phyloP scores from a whole-genome alignment of 139 green algal species.

The Picochlorum costavermella region DNA sequence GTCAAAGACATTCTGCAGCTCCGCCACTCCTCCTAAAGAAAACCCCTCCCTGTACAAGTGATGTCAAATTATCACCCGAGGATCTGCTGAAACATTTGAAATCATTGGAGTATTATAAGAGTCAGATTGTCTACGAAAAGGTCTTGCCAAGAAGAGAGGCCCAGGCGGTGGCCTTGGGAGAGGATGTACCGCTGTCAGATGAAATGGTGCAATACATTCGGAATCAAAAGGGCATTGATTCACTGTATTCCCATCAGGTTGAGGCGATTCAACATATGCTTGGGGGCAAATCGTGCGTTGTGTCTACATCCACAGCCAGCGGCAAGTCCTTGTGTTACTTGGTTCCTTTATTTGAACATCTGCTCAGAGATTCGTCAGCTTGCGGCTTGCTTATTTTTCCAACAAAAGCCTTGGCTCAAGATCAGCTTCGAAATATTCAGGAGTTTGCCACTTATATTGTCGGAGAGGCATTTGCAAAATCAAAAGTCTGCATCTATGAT shows the following conservation, averaged over 20 bases:
- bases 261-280: slow-evolving; percentile 25
- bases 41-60: slow-evolving; percentile 36
- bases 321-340: slow-evolving; percentile 92
- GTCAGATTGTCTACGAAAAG: slow-evolving; percentile 58
- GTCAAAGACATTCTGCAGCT: not conserved
- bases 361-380: slow-evolving; percentile 38
- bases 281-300: slow-evolving; percentile 52
- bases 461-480: slow-evolving; percentile 23
- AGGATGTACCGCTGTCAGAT: not conserved
- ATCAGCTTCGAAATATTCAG: slow-evolving; percentile 66
- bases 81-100: slow-evolving; percentile 57
- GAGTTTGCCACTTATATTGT: slow-evolving; percentile 45
- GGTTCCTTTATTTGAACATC: slow-evolving; percentile 62
- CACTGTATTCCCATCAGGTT: slow-evolving; percentile 44
- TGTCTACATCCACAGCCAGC: slow-evolving; percentile 82
- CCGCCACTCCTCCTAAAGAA: slow-evolving; percentile 34
- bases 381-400: slow-evolving; percentile 88
- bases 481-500: slow-evolving; percentile 68
- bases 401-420: slow-evolving; percentile 82
- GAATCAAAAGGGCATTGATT: slow-evolving; percentile 24
- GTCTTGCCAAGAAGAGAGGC: slow-evolving; percentile 39
- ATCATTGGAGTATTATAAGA: slow-evolving; percentile 47
- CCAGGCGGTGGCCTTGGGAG: slow-evolving; percentile 11
- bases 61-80: slow-evolving; percentile 2
- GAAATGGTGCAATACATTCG: slow-evolving; percentile 27